These are phyloP conservation scores for Coemansia sp. DNA, from an alignment of 192 early-diverging fungal species.

Conservation along the genomic window DNA sequence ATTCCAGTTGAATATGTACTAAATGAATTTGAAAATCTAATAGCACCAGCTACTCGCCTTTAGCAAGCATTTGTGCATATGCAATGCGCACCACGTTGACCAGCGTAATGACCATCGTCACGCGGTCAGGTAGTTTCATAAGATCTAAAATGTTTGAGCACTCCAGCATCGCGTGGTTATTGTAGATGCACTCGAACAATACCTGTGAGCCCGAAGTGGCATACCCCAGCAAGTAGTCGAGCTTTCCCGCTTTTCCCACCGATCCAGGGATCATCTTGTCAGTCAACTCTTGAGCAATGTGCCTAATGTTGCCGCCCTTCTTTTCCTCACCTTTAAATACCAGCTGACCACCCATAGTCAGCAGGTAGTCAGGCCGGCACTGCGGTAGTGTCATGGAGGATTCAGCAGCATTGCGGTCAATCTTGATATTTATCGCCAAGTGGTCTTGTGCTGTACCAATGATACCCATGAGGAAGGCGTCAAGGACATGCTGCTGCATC, in stretches of 20 bases:
- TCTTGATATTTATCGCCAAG: slow-evolving; percentile 9
- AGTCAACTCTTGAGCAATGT: slow-evolving; percentile 30
- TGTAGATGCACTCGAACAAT: slow-evolving; percentile 43
- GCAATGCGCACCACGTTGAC: slow-evolving; percentile 38
- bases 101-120: slow-evolving; percentile 28
- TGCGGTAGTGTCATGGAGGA: slow-evolving; percentile 20
- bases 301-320: slow-evolving; percentile 23
- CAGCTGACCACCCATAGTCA: slow-evolving; percentile 31
- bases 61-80: neutral
- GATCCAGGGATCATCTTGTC: slow-evolving; percentile 33
- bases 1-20: neutral
- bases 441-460: slow-evolving; percentile 37
- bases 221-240: slow-evolving; percentile 37
- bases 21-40: neutral
- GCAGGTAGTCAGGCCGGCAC: slow-evolving; percentile 40
- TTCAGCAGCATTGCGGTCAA: slow-evolving; percentile 45
- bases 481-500: slow-evolving; percentile 44
- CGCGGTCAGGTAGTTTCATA: slow-evolving; percentile 18
- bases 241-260: slow-evolving; percentile 27
- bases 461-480: slow-evolving; percentile 37
- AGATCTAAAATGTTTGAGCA: slow-evolving; percentile 39
- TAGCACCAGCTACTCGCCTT: neutral
- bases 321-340: slow-evolving; percentile 55
- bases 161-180: slow-evolving; percentile 27
- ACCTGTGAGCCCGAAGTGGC: slow-evolving; percentile 40